These are phyloP conservation scores for Pilatotrama ljubarskyi DNA, from an alignment of 768 basidiomycete genomes.

Conservation along the genomic window DNA sequence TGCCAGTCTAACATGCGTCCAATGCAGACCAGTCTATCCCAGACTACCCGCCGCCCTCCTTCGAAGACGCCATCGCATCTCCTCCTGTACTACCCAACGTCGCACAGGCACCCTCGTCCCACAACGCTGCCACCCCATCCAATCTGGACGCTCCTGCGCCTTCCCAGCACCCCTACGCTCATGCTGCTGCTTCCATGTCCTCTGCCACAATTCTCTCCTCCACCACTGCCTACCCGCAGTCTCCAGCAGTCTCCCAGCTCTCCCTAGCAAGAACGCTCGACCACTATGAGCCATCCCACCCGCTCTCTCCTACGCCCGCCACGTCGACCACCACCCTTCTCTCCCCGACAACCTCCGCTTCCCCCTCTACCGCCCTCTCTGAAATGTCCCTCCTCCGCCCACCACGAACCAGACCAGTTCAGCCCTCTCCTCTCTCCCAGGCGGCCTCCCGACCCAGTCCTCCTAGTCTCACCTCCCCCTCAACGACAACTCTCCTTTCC, in stretches of 20 bases:
- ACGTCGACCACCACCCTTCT: constrained; percentile 9
- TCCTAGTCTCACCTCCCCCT: constrained; percentile 9
- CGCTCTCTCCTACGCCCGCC: neutral
- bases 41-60: constrained; percentile 75
- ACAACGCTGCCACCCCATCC: neutral
- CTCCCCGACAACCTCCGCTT: neutral
- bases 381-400: constrained; percentile 16
- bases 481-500: constrained; percentile 13
- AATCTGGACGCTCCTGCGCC: neutral
- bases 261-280: neutral
- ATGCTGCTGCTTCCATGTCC: constrained; percentile 9
- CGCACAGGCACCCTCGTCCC: constrained; percentile 11
- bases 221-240: neutral
- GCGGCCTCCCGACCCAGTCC: neutral
- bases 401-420: constrained; percentile 1
- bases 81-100: constrained; percentile 20
- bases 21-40: constrained; percentile 36
- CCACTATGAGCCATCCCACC: neutral
- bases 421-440: neutral
- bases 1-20: neutral
- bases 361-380: constrained; percentile 4
- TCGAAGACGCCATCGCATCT: constrained; percentile 58
- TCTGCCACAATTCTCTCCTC: constrained; percentile 14
- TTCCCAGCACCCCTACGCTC: neutral
- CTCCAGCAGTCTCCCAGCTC: constrained; percentile 3